Evolutionary conservation across 164 flowering plant genomes (phyloP), one percentile per base, ranked within the genome.

Genomic region (Umbellularia californica): DNA sequence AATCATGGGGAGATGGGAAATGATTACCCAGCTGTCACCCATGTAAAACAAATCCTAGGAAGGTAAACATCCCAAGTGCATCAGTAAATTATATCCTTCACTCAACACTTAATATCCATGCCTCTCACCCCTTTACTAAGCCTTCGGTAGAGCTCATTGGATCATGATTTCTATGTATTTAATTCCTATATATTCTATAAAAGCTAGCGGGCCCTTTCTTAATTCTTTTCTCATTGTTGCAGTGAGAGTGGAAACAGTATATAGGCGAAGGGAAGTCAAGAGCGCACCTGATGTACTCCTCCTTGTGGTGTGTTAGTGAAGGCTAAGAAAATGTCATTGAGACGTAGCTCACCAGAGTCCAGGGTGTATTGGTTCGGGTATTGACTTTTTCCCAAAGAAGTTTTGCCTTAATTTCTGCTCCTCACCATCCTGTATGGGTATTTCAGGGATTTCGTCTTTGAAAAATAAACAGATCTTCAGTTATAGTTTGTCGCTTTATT

Each of bases 361-460:
- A 81, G 79, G 87, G 88, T 41, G 82, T 81, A 52, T 75, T 77
- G 97, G 97, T 92, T 90, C 97, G 97, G 90, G 94, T 75, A 91
- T 92, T 91, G 97, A 92, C 95, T 92, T 89, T 68, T 9, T 80
- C 77, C 82, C 24, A 23, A 17, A 3, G 50, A 27, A 11, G 22
- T 24, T 6, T 55, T 50, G 23, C 70, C 50, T n/a, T 30, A 30
- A 30, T 5, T 24, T 17, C 51, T 28, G 28, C 33, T 24, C 28
- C 27, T 33, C 2, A 20, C 33, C 35, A 15, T 13, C 24, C 35
- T 14, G 14, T 64, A 28, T 28, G 69, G 19, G 5, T 67, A 17
- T 67, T 25, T 10, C 12, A 20, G 3, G 69, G 17, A 20, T 25
- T 28, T 30, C 47, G 15, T 14, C 28, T 3, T 3, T 41, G 47